Evolutionary conservation across 352 stramenopile species (phyloP), one percentile per base, ranked within the genome.

Genomic region (Phytophthora idaei): DNA sequence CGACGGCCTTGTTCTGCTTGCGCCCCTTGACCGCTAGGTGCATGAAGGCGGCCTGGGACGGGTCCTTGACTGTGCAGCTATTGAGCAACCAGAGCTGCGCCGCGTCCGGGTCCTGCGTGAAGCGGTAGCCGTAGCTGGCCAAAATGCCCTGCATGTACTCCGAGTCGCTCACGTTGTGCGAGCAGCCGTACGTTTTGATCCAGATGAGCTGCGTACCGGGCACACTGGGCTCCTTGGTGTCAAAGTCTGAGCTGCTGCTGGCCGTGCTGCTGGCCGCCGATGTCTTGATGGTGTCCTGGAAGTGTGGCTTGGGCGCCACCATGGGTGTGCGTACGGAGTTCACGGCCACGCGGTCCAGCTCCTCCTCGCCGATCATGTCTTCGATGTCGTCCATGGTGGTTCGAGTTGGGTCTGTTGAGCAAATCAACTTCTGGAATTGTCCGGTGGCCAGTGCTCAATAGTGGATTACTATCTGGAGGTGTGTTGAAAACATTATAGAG

Each of bases 91-190:
- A 97, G 50, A 97, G 73, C 60, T 97, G 87, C 14, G 91, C 91
- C 14, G 82, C 74, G 39, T 94, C 77, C 7, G 82, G 61, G 44
- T 89, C 76, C 28, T 94, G 77, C 21, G 85, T 88, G 71, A 97
- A 90, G 4, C 71, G 79, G 65, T 98, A 98, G 45, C 93, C 93
- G 74, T 97, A 97, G 72, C 84, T 92, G 44, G 80, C 74, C 29
- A 98, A 73, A 58, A 97, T 74, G 45, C 93, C 93, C 59, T 92
- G 79, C 93, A 98, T 98, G 77, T 98, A 98, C 74, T 98, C 93
- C 55, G 83, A 92, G 75, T 98, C 93, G 65, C 80, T 94, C 55
- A 97, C 87, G 54, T 98, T 98, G 80, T 98, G 93, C 53, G 89
- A 90, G 68, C 93, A 98, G 53, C 93, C 93, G 66, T 95, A 98